Conservation (phyloP, 1,284 basidiomycete genomes). For the Ceratobasidium sp. region DNA sequence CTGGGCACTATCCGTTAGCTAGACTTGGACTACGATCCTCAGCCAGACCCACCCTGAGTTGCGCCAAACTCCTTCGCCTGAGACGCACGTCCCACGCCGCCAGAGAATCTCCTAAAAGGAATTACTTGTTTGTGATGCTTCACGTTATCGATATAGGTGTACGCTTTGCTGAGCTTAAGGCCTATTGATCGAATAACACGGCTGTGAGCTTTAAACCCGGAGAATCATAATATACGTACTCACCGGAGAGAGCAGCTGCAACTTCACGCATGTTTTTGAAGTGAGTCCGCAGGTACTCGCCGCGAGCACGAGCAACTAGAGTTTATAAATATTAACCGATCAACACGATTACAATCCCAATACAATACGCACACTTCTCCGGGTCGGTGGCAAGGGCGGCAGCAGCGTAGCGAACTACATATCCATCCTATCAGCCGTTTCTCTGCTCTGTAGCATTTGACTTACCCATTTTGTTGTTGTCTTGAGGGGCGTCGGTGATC, state of each 20-base stretch:
- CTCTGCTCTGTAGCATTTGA: neutral
- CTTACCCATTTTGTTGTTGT: conserved; percentile 45
- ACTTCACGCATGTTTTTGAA: conserved; percentile 99
- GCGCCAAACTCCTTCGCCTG: conserved; percentile 99
- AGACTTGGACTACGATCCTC: conserved; percentile 3
- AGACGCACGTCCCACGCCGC: conserved; percentile 96
- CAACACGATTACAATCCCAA: neutral
- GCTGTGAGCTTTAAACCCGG: conserved; percentile 5
- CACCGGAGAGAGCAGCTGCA: conserved; percentile 87
- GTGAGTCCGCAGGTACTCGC: conserved; percentile 98
- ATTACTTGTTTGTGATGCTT: conserved; percentile 97
- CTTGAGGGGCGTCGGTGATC: conserved; percentile 25
- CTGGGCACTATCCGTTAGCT: conserved; percentile 61
- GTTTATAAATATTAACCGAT: neutral
- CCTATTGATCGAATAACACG: conserved; percentile 64
- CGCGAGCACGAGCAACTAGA: conserved; percentile 90
- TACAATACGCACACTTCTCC: conserved; percentile 84
- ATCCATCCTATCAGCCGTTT: conserved; percentile 10
- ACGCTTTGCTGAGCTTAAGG: conserved; percentile 95
- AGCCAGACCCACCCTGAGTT: conserved; percentile 83
- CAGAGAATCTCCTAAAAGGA: conserved; percentile 97
- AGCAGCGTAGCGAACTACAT: conserved; percentile 89
- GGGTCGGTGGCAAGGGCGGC: conserved; percentile 88
- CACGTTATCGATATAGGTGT: conserved; percentile 94
- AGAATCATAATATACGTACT: conserved; percentile 53